Conservation (phyloP, 441 rosid species). For the Adansonia gregorii region DNA sequence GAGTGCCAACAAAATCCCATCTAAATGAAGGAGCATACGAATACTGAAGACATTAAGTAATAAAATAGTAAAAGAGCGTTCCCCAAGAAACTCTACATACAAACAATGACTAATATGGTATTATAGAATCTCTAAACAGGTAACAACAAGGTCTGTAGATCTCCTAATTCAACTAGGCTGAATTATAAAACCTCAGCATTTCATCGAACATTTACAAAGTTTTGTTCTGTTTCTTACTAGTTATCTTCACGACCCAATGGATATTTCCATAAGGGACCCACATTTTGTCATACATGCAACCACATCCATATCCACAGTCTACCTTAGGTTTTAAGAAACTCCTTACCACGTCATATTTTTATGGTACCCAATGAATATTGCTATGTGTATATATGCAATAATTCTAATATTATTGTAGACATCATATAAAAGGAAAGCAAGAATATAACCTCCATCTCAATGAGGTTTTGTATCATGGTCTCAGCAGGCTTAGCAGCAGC, state of each 20-base stretch:
- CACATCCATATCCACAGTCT: conserved; percentile 1
- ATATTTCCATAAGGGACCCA: not conserved
- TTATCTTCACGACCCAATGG: not conserved
- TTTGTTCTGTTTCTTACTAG: conserved; percentile 9
- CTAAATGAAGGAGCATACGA: not conserved
- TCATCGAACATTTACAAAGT: not conserved
- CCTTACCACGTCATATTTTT: not conserved
- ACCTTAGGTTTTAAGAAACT: conserved; percentile 11
- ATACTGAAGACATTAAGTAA: not conserved
- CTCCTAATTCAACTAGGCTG: not conserved
- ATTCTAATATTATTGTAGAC: not conserved
- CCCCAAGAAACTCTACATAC: not conserved
- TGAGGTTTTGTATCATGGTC: conserved; percentile 48
- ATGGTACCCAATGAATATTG: not conserved
- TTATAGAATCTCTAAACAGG: not conserved
- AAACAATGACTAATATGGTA: not conserved
- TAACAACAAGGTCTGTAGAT: not conserved
- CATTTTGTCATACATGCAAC: not conserved
- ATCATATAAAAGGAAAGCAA: conserved; percentile 7
- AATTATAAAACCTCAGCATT: not conserved
- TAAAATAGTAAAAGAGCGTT: not conserved
- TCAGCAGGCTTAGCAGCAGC: conserved; percentile 50
- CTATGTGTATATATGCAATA: not conserved
- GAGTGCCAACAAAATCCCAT: conserved; percentile 15
- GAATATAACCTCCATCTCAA: conserved; percentile 61